These are phyloP conservation scores for Cladosporium sp. DNA, from an alignment of 2,329 filamentous ascomycete species.

Conservation along the genomic window DNA sequence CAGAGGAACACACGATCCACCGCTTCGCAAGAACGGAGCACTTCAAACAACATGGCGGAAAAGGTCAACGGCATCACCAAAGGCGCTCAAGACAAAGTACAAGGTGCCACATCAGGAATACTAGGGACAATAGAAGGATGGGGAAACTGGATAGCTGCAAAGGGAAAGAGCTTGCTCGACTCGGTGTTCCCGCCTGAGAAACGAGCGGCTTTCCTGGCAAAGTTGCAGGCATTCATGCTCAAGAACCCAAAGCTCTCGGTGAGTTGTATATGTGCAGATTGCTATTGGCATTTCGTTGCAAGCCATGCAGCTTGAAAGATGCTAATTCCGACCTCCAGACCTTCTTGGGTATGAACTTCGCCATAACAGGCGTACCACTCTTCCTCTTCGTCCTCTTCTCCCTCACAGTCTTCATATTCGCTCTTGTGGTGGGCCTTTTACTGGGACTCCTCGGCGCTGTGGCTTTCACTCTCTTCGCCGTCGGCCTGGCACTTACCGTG, in stretches of 20 bases:
- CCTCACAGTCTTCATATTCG: constrained; percentile 58
- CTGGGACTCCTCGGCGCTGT: constrained; percentile 48
- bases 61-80: constrained; percentile 20
- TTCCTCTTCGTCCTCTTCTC: constrained; percentile 65
- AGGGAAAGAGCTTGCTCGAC: constrained; percentile 42
- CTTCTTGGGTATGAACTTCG: constrained; percentile 62
- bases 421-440: constrained; percentile 56
- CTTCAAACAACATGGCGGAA: constrained; percentile 23
- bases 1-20: constrained; percentile 3
- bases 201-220: constrained; percentile 54
- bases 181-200: constrained; percentile 56
- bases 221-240: constrained; percentile 53
- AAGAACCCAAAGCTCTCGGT: constrained; percentile 68
- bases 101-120: constrained; percentile 25
- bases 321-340: constrained; percentile 45
- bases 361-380: constrained; percentile 64
- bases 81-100: constrained; percentile 24
- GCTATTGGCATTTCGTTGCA: no score
- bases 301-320: not conserved
- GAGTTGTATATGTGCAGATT: constrained; percentile 30
- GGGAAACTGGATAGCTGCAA: constrained; percentile 24
- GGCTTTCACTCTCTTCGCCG: constrained; percentile 64
- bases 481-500: constrained; percentile 61
- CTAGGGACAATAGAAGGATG: constrained; percentile 27
- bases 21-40: not conserved